A percentile compares a stretch with the other conserved stretches of the same genome.
Conservation (phyloP, 2,329 filamentous ascomycete species). For the Fusarium virguliforme region DNA sequence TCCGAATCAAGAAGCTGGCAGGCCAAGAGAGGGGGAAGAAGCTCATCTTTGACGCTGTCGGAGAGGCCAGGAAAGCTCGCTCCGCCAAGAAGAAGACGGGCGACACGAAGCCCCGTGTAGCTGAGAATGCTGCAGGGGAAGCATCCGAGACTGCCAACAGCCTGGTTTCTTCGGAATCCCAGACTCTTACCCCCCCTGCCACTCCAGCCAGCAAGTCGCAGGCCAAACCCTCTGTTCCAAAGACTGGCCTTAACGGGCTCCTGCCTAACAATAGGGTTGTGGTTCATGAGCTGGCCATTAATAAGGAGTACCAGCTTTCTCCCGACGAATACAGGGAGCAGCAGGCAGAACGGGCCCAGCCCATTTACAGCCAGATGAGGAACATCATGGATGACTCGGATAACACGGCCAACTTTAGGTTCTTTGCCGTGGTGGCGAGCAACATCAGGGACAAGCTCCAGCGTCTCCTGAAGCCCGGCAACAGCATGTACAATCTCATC, state of each 20-base stretch:
- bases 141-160: constrained; percentile 58
- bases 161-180: constrained; percentile 61
- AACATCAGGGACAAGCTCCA: constrained; percentile 81
- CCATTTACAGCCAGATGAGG: constrained; percentile 71
- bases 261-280: constrained; percentile 82
- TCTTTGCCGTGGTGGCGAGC: constrained; percentile 80
- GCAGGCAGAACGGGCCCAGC: constrained; percentile 65
- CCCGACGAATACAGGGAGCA: constrained; percentile 72
- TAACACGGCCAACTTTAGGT: constrained; percentile 75
- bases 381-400: constrained; percentile 78
- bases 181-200: constrained; percentile 69
- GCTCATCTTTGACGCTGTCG: constrained; percentile 82
- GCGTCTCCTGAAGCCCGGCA: constrained; percentile 78
- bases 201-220: constrained; percentile 63
- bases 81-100: constrained; percentile 77
- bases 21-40: constrained; percentile 80
- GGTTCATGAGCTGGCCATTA: constrained; percentile 85
- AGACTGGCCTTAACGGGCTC: constrained; percentile 65
- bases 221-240: constrained; percentile 56
- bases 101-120: constrained; percentile 79
- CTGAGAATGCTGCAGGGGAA: constrained; percentile 62
- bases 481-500: constrained; percentile 82
- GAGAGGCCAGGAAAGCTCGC: constrained; percentile 77
- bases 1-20: constrained; percentile 83
- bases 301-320: constrained; percentile 83